A percentile compares a stretch with the other conserved stretches of the same genome.
Evolutionary conservation across 2,329 filamentous ascomycete genomes (phyloP).

Genomic region (Penicillium sp.): DNA sequence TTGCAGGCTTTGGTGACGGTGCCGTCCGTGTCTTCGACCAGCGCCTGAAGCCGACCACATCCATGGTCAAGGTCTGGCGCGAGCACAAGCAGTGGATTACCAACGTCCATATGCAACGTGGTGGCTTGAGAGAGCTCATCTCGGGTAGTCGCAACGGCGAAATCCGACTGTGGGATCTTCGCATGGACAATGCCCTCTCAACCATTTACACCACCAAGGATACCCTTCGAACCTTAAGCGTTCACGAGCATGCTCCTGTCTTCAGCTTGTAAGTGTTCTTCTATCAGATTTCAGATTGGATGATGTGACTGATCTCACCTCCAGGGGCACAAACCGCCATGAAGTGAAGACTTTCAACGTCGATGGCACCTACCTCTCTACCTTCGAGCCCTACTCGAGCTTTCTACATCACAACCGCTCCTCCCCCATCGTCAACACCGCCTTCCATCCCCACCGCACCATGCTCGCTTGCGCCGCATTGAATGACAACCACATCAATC

Average conservation of each 20-base stretch:
- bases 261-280: constrained; percentile 75
- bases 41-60: constrained; percentile 73
- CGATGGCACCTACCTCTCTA: constrained; percentile 71
- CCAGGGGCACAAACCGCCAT: constrained; percentile 80
- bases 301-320: constrained; percentile 10
- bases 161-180: constrained; percentile 92
- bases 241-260: constrained; percentile 93
- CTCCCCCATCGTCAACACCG: constrained; percentile 78
- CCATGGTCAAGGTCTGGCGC: constrained; percentile 96
- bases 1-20: constrained; percentile 93
- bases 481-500: constrained; percentile 84
- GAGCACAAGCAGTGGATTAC: constrained; percentile 95
- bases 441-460: constrained; percentile 93
- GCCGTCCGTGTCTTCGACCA: constrained; percentile 93
- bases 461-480: constrained; percentile 82
- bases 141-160: constrained; percentile 89
- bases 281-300: not conserved
- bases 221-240: constrained; percentile 77
- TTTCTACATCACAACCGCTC: constrained; percentile 77
- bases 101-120: constrained; percentile 93
- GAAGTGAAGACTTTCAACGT: constrained; percentile 91
- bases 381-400: constrained; percentile 82
- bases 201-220: constrained; percentile 71
- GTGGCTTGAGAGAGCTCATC: constrained; percentile 84
- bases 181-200: constrained; percentile 72